Percentiles rank a stretch among this genome's conserved stretches.
Evolutionary conservation across 2,329 filamentous ascomycete species (phyloP).

Genomic region (Ceratocystis albifundus): DNA sequence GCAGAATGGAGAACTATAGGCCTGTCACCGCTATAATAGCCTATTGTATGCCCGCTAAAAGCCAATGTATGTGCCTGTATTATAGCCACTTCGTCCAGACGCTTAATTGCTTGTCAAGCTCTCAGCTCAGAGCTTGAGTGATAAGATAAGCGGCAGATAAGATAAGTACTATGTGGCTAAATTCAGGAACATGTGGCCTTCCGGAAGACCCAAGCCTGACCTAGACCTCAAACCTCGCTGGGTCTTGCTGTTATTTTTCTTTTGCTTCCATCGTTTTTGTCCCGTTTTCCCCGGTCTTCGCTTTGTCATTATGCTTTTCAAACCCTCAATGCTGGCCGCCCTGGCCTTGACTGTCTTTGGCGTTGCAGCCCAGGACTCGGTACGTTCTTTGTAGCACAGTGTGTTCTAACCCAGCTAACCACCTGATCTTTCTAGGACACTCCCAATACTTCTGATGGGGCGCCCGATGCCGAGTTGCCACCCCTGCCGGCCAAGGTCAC

Average conservation of each 20-base stretch:
- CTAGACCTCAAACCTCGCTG: not conserved
- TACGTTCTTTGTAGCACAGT: slow-evolving; percentile 1
- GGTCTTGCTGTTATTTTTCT: not conserved
- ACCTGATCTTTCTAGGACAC: slow-evolving; percentile 9
- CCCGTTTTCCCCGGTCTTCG: slow-evolving; percentile 18
- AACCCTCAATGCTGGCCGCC: slow-evolving; percentile 59
- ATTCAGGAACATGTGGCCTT: slow-evolving; percentile 20
- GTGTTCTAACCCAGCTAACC: not conserved
- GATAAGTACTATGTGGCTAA: not conserved
- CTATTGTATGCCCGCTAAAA: too few relatives aligned
- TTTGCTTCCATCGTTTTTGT: slow-evolving; percentile 14
- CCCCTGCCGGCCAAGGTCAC: slow-evolving; percentile 36
- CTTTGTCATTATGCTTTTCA: slow-evolving; percentile 55
- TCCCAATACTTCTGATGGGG: slow-evolving; percentile 17
- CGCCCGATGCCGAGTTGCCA: slow-evolving; percentile 15
- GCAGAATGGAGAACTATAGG: too few relatives aligned
- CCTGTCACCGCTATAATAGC: too few relatives aligned
- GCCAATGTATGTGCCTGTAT: too few relatives aligned
- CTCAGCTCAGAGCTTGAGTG: not conserved
- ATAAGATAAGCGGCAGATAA: slow-evolving; percentile 15
- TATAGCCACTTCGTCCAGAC: too few relatives aligned
- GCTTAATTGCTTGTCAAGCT: not conserved
- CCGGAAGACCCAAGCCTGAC: not conserved
- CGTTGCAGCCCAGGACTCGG: slow-evolving; percentile 39
- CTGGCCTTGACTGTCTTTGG: slow-evolving; percentile 57